Evolutionary conservation across 179 eudicot genomes (phyloP).

Genomic region (Actinidia arguta): DNA sequence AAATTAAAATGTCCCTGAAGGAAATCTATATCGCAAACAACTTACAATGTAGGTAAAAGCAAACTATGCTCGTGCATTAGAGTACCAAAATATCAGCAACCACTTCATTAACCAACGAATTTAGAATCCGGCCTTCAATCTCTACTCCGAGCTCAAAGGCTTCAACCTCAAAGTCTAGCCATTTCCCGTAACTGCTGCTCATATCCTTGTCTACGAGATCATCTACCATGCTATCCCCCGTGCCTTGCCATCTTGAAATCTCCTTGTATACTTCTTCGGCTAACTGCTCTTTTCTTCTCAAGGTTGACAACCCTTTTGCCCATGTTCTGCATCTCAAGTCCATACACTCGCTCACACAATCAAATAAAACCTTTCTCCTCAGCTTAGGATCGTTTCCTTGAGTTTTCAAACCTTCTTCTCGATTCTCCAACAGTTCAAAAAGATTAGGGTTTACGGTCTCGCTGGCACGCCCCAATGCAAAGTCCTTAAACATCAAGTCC

Average conservation of each 20-base stretch:
- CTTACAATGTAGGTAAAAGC: background rate
- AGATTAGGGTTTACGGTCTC: slow-evolving; percentile 55
- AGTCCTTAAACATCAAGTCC: slow-evolving; percentile 49
- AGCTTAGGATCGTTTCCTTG: slow-evolving; percentile 34
- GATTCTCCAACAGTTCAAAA: slow-evolving; percentile 67
- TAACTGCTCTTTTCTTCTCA: slow-evolving; percentile 64
- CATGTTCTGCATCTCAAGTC: slow-evolving; percentile 64
- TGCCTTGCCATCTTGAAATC: slow-evolving; percentile 68
- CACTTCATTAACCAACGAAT: slow-evolving; percentile 73
- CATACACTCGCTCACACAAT: slow-evolving; percentile 78
- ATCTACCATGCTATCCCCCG: slow-evolving; percentile 79
- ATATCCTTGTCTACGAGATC: slow-evolving; percentile 92
- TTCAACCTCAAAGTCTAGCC: slow-evolving; percentile 83
- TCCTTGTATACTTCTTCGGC: slow-evolving; percentile 79
- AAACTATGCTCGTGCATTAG: background rate
- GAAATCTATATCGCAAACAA: background rate
- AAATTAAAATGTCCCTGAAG: no score
- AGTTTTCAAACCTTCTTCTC: slow-evolving; percentile 32
- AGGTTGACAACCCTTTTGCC: slow-evolving; percentile 59
- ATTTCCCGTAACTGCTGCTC: slow-evolving; percentile 73
- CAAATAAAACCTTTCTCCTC: slow-evolving; percentile 64
- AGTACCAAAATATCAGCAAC: slow-evolving; percentile 58
- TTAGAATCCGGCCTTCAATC: slow-evolving; percentile 62
- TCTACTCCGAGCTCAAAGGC: slow-evolving; percentile 73
- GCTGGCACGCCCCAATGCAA: slow-evolving; percentile 38